phyloP scores from a whole-genome alignment of 352 stramenopile species.

The Pythium vanterpoolii region DNA sequence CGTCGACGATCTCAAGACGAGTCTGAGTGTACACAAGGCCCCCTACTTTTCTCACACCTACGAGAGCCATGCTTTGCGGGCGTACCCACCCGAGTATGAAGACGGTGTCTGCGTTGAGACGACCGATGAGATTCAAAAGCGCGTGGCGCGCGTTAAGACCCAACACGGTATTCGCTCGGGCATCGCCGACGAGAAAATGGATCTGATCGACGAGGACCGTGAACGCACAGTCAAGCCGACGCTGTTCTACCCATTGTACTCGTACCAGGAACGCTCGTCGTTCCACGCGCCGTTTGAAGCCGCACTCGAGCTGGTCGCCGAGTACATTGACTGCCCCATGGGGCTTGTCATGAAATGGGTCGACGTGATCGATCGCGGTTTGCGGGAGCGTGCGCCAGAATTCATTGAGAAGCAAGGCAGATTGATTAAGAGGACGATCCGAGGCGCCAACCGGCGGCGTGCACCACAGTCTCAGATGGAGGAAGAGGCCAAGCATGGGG shows the following conservation, averaged over 20 bases:
- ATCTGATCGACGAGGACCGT: not conserved
- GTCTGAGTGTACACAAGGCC: slow-evolving; percentile 14
- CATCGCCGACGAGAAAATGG: slow-evolving; percentile 16
- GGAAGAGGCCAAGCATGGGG: not conserved
- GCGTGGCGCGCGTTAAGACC: slow-evolving; percentile 33
- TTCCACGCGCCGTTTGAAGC: slow-evolving; percentile 61
- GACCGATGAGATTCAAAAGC: slow-evolving; percentile 50
- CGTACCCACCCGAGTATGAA: slow-evolving; percentile 54
- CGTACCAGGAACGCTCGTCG: slow-evolving; percentile 2
- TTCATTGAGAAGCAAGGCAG: not conserved
- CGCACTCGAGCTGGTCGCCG: slow-evolving; percentile 54
- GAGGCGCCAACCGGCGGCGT: not conserved
- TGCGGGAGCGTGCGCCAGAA: not conserved
- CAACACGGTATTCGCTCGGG: slow-evolving; percentile 3
- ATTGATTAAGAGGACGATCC: too few relatives aligned
- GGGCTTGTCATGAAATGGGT: slow-evolving; percentile 30
- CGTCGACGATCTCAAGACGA: slow-evolving; percentile 35
- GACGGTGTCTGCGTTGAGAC: slow-evolving; percentile 47
- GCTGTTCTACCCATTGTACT: slow-evolving; percentile 59
- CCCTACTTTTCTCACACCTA: slow-evolving; percentile 21
- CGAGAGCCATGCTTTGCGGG: slow-evolving; percentile 31
- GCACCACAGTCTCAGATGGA: not conserved
- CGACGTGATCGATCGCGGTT: slow-evolving; percentile 11
- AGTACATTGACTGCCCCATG: slow-evolving; percentile 62
- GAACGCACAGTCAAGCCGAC: slow-evolving; percentile 14